These are phyloP conservation scores for Mycena olivaceomarginata DNA, from an alignment of 768 basidiomycete species.

Conservation along the genomic window DNA sequence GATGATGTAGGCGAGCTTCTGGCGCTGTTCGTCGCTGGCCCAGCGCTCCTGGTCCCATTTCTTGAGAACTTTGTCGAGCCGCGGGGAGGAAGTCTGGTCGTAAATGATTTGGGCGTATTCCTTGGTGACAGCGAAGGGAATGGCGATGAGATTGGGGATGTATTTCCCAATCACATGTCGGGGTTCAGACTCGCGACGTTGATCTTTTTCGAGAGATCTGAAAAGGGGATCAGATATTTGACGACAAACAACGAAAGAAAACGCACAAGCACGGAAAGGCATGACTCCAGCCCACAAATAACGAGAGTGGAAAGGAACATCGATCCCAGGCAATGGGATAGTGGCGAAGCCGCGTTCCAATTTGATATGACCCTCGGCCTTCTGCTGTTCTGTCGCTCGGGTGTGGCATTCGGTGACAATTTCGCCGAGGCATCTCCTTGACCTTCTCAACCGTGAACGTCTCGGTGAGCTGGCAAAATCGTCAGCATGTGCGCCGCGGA, in stretches of 20 bases:
- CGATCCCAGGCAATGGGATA: conserved; percentile 96
- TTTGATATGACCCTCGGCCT: conserved; percentile 90
- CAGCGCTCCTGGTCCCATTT: conserved; percentile 96
- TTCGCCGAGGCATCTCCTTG: conserved; percentile 94
- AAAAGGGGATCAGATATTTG: conserved; percentile 4
- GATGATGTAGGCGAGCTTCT: conserved; percentile 96
- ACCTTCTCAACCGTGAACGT: conserved; percentile 94
- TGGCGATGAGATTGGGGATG: conserved; percentile 96
- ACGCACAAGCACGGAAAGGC: conserved; percentile 97
- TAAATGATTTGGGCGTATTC: conserved; percentile 97
- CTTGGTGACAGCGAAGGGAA: conserved; percentile 88
- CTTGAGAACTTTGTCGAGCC: conserved; percentile 95
- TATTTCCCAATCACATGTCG: conserved; percentile 96
- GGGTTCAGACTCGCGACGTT: conserved; percentile 94
- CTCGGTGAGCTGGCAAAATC: conserved; percentile 81
- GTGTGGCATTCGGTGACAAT: conserved; percentile 91
- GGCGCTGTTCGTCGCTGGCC: conserved; percentile 87
- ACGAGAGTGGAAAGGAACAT: conserved; percentile 99
- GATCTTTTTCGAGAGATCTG: conserved; percentile 98
- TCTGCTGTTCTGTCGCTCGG: conserved; percentile 86
- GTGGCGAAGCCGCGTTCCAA: conserved; percentile 98
- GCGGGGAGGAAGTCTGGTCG: conserved; percentile 96
- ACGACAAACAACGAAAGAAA: conserved; percentile 9
- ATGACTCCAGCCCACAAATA: conserved; percentile 99
- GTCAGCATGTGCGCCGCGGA: conserved; percentile 19